These are phyloP conservation scores for Primulina tabacum DNA, from an alignment of 257 asterid genomes.

Conservation along the genomic window DNA sequence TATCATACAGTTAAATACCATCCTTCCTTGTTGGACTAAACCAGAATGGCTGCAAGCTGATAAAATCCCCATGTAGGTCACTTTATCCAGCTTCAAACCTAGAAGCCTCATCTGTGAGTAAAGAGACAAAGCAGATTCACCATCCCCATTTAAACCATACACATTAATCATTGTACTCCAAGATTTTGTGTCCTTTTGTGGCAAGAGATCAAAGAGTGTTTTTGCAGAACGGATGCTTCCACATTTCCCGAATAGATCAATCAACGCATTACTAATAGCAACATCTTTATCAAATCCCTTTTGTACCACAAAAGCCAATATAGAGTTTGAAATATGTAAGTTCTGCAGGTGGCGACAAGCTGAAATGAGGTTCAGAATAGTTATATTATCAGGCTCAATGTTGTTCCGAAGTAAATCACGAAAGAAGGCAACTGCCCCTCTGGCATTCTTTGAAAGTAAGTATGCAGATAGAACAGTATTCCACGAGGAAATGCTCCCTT, in stretches of 20 bases:
- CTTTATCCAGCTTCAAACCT: slow-evolving; percentile 41
- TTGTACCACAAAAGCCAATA: slow-evolving; percentile 34
- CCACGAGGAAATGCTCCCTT: slow-evolving; percentile 52
- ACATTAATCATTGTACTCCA: slow-evolving; percentile 54
- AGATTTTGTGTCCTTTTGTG: slow-evolving; percentile 45
- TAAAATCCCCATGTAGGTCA: slow-evolving; percentile 39
- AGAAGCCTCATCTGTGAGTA: slow-evolving; percentile 45
- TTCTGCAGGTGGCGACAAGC: slow-evolving; percentile 44
- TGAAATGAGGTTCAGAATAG: slow-evolving; percentile 48
- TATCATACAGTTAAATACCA: slow-evolving; percentile 39
- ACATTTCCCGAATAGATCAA: slow-evolving; percentile 51
- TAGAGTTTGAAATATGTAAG: slow-evolving; percentile 35
- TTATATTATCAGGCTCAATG: slow-evolving; percentile 43
- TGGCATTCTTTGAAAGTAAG: slow-evolving; percentile 28
- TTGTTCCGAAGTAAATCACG: slow-evolving; percentile 32
- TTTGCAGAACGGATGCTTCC: slow-evolving; percentile 44
- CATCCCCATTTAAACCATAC: slow-evolving; percentile 58
- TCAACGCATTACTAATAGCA: slow-evolving; percentile 40
- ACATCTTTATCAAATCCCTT: slow-evolving; percentile 44
- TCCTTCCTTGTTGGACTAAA: slow-evolving; percentile 40
- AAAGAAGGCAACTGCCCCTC: slow-evolving; percentile 39
- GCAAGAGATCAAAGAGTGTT: slow-evolving; percentile 38
- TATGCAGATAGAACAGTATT: slow-evolving; percentile 52
- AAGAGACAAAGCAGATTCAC: slow-evolving; percentile 43
- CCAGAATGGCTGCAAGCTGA: slow-evolving; percentile 62